Evolutionary conservation across 1,284 basidiomycete species (phyloP).

Genomic region (Pyrrhoderma lamaoense): DNA sequence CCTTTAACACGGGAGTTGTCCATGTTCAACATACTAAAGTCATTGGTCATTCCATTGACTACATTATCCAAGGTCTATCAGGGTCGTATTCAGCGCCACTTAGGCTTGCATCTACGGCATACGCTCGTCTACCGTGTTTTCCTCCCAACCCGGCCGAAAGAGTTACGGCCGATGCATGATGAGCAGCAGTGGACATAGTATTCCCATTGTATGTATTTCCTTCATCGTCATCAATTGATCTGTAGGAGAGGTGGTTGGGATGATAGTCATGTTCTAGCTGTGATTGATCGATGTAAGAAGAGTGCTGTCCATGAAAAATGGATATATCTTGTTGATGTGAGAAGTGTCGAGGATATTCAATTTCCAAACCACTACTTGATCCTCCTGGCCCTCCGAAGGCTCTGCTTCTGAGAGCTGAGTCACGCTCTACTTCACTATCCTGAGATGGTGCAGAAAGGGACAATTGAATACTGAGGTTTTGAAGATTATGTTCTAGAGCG

Average conservation of each 20-base stretch:
- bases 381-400: no score
- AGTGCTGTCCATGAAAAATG: constrained; percentile 54
- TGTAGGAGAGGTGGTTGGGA: constrained; percentile 58
- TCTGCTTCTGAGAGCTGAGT: not conserved
- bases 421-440: constrained; percentile 31
- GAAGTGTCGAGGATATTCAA: constrained; percentile 66
- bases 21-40: constrained; percentile 38
- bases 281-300: constrained; percentile 47
- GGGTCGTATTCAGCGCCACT: constrained; percentile 83
- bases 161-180: constrained; percentile 81
- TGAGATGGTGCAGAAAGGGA: constrained; percentile 38
- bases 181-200: constrained; percentile 73
- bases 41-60: constrained; percentile 48
- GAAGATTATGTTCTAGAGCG: constrained; percentile 66
- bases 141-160: constrained; percentile 73
- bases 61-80: constrained; percentile 74
- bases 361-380: constrained; percentile 26
- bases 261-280: constrained; percentile 46
- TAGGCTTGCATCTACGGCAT: constrained; percentile 38
- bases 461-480: constrained; percentile 60
- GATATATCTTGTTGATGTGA: constrained; percentile 45
- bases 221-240: constrained; percentile 49
- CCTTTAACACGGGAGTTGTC: constrained; percentile 26
- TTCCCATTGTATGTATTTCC: constrained; percentile 55
- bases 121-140: constrained; percentile 25